phyloP scores from a whole-genome alignment of 495 filamentous ascomycete species.

The Penicillium fimorum region DNA sequence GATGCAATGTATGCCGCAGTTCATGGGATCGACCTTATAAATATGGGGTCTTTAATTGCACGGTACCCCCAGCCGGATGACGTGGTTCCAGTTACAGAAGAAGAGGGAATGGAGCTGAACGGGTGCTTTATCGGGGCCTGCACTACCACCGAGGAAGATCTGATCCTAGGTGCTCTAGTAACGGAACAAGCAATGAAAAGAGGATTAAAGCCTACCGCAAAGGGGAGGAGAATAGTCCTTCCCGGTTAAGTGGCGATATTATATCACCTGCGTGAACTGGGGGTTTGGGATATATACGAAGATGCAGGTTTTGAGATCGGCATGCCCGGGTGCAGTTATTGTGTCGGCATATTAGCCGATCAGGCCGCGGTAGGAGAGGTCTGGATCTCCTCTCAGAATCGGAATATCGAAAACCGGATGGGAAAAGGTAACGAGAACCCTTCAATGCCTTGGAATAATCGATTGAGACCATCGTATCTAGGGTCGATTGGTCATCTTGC shows the following conservation, averaged over 20 bases:
- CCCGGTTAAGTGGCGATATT: slow-evolving; percentile 42
- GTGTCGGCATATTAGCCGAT: slow-evolving; percentile 47
- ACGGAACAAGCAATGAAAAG: slow-evolving; percentile 36
- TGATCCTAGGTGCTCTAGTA: slow-evolving; percentile 42
- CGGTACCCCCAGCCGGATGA: slow-evolving; percentile 46
- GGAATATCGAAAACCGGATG: slow-evolving; percentile 51
- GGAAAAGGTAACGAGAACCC: slow-evolving; percentile 35
- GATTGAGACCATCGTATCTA: slow-evolving; percentile 7
- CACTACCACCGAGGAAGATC: slow-evolving; percentile 48
- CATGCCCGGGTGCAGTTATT: slow-evolving; percentile 47
- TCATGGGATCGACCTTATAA: slow-evolving; percentile 36
- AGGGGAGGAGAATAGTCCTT: slow-evolving; percentile 40
- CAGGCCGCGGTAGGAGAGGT: slow-evolving; percentile 37
- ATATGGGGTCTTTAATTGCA: slow-evolving; percentile 40
- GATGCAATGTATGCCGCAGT: slow-evolving; percentile 36
- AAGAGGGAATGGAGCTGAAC: slow-evolving; percentile 33
- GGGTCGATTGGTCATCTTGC: slow-evolving; percentile 44
- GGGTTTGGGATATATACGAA: slow-evolving; percentile 38
- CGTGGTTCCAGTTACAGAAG: slow-evolving; percentile 40
- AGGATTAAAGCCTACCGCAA: slow-evolving; percentile 24
- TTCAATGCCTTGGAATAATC: not conserved
- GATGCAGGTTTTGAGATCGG: slow-evolving; percentile 43
- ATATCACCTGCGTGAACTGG: slow-evolving; percentile 30
- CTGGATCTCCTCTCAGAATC: slow-evolving; percentile 48
- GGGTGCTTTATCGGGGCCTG: slow-evolving; percentile 53